Evolutionary conservation across 345 rosid genomes (phyloP), one percentile per base, ranked within the genome.

Genomic region (Salix caprea): DNA sequence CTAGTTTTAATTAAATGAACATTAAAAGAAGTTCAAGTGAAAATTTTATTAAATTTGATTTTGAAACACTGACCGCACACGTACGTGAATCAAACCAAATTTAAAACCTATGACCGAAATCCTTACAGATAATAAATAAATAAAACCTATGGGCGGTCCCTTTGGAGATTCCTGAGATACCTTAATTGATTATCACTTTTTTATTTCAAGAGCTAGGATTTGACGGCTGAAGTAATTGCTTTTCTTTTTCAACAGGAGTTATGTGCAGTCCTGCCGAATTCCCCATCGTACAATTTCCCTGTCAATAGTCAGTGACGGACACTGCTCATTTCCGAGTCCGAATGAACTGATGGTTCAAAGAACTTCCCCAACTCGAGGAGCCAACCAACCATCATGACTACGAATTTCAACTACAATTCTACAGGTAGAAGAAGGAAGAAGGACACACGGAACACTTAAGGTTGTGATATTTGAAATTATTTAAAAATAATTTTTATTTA

Each of bases 281-380:
- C 69, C 54, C 24, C 54, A 18, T 28, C 56, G 61, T 72, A 52
- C 79, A 19, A 39, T 62, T 46, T 26, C 64, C 60, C 69, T 67
- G 67, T 65, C 73, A 48, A 70, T 72, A 34, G 26, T 40, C n/a
- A 15, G 32, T 60, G 66, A 71, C 72, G 54, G 16, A 4, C 50
- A 66, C 65, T 67, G 37, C 62, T 69, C 76, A 58, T 74, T 72
- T 13, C 72, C 72, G 40, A 40, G 71, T 54, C 72, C 79, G 61
- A 76, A 77, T 23, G 65, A 8, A 21, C 2, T 62, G 65, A 62
- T 18, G 72, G 28, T 32, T 40, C 34, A 30, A 6, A 69, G 77
- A 69, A 58, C 86, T 83, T 83, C 88, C 88, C 42, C 82, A 77
- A 83, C 77, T 74, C 24, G 80, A 83, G 88, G 86, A 83, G 85